phyloP scores from a whole-genome alignment of 371 early-diverging fungal genomes.

The Dinochytrium kinnereticum region DNA sequence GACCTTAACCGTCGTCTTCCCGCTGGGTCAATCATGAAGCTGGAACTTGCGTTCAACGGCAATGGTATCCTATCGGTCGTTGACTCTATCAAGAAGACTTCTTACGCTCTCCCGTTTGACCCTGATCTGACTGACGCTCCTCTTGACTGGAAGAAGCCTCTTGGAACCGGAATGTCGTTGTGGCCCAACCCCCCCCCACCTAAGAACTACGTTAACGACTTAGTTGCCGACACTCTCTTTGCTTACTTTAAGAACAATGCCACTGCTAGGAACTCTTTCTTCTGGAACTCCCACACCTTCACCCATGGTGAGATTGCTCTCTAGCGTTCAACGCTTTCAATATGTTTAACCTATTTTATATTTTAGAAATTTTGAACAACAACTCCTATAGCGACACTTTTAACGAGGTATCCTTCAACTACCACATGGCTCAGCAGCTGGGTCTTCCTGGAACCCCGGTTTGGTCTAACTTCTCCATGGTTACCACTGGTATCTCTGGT shows the following conservation, averaged over 20 bases:
- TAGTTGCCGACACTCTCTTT: neutral
- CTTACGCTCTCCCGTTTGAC: constrained; percentile 6
- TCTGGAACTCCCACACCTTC: constrained; percentile 22
- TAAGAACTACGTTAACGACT: neutral
- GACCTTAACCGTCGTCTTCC: constrained; percentile 27
- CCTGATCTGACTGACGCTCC: constrained; percentile 14
- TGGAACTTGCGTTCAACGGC: constrained; percentile 22
- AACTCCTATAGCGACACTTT: constrained; percentile 25
- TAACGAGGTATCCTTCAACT: constrained; percentile 30
- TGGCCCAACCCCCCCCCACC: constrained; percentile 16
- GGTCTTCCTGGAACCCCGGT: neutral
- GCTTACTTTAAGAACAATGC: neutral
- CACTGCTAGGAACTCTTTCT: neutral
- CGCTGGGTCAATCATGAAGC: constrained; percentile 11
- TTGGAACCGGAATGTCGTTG: constrained; percentile 21
- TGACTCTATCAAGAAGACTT: neutral
- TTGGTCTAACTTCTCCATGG: constrained; percentile 31
- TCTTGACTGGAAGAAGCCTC: constrained; percentile 28
- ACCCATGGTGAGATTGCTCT: constrained; percentile 15
- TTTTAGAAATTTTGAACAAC: constrained; percentile 16
- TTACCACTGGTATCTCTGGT: constrained; percentile 37
- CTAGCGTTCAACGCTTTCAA: neutral
- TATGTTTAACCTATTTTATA: neutral
- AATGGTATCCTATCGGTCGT: constrained; percentile 14
- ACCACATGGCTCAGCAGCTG: constrained; percentile 15